Evolutionary conservation across 2,329 filamentous ascomycete genomes (phyloP).

Genomic region (Fusarium tuaranense): DNA sequence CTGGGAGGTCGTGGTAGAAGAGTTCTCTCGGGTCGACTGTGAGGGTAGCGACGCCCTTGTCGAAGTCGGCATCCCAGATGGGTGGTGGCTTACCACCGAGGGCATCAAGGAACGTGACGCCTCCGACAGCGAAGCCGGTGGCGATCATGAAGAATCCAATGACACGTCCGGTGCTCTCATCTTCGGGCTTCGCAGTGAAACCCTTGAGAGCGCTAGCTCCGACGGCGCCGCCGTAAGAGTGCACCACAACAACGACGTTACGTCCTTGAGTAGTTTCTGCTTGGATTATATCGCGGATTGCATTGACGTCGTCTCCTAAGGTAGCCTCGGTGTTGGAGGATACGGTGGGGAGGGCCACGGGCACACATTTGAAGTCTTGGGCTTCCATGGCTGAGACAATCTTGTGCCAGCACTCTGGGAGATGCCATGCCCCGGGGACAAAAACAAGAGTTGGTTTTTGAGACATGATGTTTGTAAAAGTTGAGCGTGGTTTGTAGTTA

Average conservation of each 20-base stretch:
- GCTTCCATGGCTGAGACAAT: conserved; percentile 49
- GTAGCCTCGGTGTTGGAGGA: conserved; percentile 48
- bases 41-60: conserved; percentile 57
- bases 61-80: conserved; percentile 52
- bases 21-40: conserved; percentile 52
- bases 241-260: conserved; percentile 60
- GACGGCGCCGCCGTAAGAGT: conserved; percentile 63
- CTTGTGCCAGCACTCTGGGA: conserved; percentile 51
- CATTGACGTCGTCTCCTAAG: conserved; percentile 57
- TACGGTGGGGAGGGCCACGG: conserved; percentile 55
- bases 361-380: conserved; percentile 49
- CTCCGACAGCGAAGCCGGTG: conserved; percentile 55
- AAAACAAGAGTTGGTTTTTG: conserved; percentile 54
- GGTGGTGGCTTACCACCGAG: conserved; percentile 57
- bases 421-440: conserved; percentile 62
- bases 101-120: conserved; percentile 54
- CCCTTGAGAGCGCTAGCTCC: conserved; percentile 59
- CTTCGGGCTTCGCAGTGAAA: conserved; percentile 43
- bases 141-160: conserved; percentile 59
- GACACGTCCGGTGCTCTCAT: conserved; percentile 48
- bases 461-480: conserved; percentile 27
- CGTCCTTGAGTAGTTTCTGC: conserved; percentile 51
- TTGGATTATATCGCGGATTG: conserved; percentile 50
- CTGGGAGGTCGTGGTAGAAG: conserved; percentile 63
- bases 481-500: neutral